These are phyloP conservation scores for Epichloe scottii DNA, from an alignment of 2,329 filamentous ascomycete genomes.

Conservation along the genomic window DNA sequence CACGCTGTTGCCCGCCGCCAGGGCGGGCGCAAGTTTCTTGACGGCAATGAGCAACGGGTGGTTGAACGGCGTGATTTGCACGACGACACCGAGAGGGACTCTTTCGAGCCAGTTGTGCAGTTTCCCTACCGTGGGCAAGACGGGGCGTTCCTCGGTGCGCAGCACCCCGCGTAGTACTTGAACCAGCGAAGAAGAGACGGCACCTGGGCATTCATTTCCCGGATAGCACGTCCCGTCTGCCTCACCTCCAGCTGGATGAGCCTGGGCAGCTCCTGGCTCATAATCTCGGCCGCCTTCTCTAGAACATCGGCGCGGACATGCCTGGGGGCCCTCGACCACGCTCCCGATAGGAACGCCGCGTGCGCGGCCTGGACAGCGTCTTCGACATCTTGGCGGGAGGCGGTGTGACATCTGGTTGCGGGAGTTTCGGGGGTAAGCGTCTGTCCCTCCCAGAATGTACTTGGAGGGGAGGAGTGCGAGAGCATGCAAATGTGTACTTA, in stretches of 20 bases:
- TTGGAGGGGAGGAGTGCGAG: background rate
- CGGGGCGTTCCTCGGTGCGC: conserved; percentile 52
- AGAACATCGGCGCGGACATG: too few species aligned
- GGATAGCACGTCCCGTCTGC: conserved; percentile 55
- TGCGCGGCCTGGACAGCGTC: conserved; percentile 34
- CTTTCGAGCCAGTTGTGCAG: conserved; percentile 44
- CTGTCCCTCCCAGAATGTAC: background rate
- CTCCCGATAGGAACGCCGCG: too few species aligned
- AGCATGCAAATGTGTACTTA: conserved; percentile 15
- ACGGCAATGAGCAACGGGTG: conserved; percentile 45
- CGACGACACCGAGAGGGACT: conserved; percentile 44
- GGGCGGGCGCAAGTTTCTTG: conserved; percentile 47
- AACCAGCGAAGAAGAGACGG: conserved; percentile 56
- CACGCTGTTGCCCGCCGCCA: conserved; percentile 47
- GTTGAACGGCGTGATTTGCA: conserved; percentile 45
- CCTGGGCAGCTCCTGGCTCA: conserved; percentile 34
- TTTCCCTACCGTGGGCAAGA: conserved; percentile 53
- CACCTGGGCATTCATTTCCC: conserved; percentile 60
- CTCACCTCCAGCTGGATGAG: conserved; percentile 52
- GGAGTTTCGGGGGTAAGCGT: background rate
- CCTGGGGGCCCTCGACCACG: too few species aligned
- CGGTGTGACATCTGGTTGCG: conserved; percentile 15
- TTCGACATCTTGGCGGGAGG: conserved; percentile 17
- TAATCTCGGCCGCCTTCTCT: too few species aligned
- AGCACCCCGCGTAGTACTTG: conserved; percentile 57